phyloP scores from a whole-genome alignment of 176 grass and related monocot species.

The Cenchrus fungigraminus region DNA sequence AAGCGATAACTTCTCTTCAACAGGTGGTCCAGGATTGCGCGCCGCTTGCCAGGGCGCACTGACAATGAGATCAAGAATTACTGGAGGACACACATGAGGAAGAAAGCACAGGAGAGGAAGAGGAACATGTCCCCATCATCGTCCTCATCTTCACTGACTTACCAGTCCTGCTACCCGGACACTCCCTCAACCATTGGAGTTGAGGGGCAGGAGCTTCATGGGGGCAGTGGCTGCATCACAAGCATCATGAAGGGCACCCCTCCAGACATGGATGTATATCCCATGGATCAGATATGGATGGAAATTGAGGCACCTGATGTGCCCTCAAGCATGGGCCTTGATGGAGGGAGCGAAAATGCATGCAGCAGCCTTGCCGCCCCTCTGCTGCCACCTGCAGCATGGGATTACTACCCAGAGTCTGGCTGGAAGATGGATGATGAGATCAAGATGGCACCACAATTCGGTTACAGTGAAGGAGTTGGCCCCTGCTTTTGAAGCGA shows the following conservation, averaged over 20 bases:
- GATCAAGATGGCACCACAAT: conserved; percentile 54
- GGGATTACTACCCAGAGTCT: conserved; percentile 57
- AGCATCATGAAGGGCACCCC: conserved; percentile 51
- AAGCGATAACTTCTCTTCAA: conserved; percentile 31
- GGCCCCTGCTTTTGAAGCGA: conserved; percentile 52
- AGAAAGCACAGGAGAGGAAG: conserved; percentile 90
- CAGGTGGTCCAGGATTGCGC: conserved; percentile 90
- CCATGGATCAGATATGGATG: conserved; percentile 93
- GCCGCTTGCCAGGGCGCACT: conserved; percentile 76
- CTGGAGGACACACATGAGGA: conserved; percentile 98
- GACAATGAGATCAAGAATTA: conserved; percentile 99
- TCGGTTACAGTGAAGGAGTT: conserved; percentile 42
- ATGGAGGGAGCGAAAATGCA: conserved; percentile 38
- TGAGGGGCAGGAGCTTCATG: conserved; percentile 42
- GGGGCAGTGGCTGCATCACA: conserved; percentile 57
- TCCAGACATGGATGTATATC: conserved; percentile 60
- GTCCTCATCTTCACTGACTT: conserved; percentile 75
- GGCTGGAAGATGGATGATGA: conserved; percentile 69
- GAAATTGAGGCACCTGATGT: conserved; percentile 69
- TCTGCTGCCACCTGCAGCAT: conserved; percentile 29
- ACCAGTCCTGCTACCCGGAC: conserved; percentile 53
- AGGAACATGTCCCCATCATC: conserved; percentile 67
- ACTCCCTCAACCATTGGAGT: conserved; percentile 36
- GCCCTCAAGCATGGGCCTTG: conserved; percentile 1
- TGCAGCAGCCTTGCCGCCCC: conserved; percentile 38